A percentile compares a stretch with the other conserved stretches of the same genome.
phyloP scores from a whole-genome alignment of 2,329 filamentous ascomycete species.

The Neofusicoccum sp. region DNA sequence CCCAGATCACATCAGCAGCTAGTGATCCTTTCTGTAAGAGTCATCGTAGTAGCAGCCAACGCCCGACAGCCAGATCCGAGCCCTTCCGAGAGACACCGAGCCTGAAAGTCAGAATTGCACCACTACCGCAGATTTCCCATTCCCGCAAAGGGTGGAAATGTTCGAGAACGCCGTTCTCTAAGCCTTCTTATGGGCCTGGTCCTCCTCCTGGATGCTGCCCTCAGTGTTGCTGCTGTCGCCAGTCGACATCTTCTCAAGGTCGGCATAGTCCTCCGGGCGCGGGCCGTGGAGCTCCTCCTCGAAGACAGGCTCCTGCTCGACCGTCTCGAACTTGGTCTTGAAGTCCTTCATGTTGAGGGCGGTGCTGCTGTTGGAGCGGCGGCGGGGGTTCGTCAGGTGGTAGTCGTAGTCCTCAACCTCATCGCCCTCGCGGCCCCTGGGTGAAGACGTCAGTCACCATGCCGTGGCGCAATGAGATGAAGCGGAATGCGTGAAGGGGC shows the following conservation, averaged over 20 bases:
- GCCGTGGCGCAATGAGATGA: not conserved
- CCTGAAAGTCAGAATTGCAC: not conserved
- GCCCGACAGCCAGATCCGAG: not conserved
- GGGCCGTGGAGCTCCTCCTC: conserved; percentile 81
- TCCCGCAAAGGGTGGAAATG: not conserved
- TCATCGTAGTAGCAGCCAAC: conserved; percentile 1
- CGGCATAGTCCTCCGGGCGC: conserved; percentile 54
- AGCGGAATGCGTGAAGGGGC: not conserved
- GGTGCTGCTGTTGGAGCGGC: conserved; percentile 83
- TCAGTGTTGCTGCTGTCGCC: conserved; percentile 51
- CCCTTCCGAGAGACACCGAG: not conserved
- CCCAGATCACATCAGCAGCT: conserved; percentile 8
- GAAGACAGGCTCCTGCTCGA: conserved; percentile 87
- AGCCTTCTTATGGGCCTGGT: conserved; percentile 24
- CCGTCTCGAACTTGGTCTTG: conserved; percentile 94
- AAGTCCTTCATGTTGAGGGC: conserved; percentile 71
- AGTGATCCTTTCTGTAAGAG: conserved; percentile 19
- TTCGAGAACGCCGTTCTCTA: not conserved
- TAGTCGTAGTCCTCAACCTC: conserved; percentile 83
- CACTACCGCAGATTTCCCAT: conserved; percentile 7
- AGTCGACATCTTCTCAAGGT: conserved; percentile 50
- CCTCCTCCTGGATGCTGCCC: conserved; percentile 59
- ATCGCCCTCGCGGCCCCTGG: conserved; percentile 78
- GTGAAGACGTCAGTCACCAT: conserved; percentile 22
- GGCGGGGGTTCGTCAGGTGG: conserved; percentile 80